Evolutionary conservation across 441 rosid species (phyloP).

Genomic region (Erysimum cheiri): DNA sequence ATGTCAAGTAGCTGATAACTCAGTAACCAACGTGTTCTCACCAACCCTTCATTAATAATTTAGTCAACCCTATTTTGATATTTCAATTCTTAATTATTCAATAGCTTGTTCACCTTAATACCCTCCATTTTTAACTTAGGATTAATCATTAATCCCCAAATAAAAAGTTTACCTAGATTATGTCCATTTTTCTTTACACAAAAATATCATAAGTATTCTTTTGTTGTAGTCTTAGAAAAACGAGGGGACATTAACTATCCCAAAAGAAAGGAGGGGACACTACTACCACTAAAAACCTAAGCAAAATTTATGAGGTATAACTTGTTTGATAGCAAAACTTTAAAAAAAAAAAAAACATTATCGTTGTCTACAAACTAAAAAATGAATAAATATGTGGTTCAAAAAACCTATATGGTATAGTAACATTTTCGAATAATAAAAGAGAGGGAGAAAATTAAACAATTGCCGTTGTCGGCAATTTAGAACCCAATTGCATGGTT

Average conservation of each 20-base stretch:
- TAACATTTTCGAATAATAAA: neutral
- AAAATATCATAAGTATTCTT: neutral
- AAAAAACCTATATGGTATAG: neutral
- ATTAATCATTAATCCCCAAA: constrained; percentile 32
- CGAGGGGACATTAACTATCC: constrained; percentile 2
- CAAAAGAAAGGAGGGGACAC: neutral
- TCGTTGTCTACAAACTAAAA: neutral
- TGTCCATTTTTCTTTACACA: neutral
- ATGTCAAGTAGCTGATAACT: constrained; percentile 38
- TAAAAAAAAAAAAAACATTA: neutral
- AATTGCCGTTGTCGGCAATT: neutral
- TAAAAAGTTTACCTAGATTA: neutral
- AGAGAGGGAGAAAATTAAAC: neutral
- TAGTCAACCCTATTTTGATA: constrained; percentile 10
- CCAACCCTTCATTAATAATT: constrained; percentile 41
- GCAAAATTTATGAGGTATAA: constrained; percentile 5
- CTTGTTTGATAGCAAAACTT: neutral
- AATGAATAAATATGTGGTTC: neutral
- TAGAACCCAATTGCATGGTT: neutral
- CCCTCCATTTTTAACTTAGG: neutral
- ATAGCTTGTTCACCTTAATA: constrained; percentile 25
- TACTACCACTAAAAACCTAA: neutral
- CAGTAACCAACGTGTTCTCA: constrained; percentile 44
- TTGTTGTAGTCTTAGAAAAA: neutral
- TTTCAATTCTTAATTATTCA: constrained; percentile 15